Conservation (phyloP, 345 rosid species). For the Moringa oleifera region DNA sequence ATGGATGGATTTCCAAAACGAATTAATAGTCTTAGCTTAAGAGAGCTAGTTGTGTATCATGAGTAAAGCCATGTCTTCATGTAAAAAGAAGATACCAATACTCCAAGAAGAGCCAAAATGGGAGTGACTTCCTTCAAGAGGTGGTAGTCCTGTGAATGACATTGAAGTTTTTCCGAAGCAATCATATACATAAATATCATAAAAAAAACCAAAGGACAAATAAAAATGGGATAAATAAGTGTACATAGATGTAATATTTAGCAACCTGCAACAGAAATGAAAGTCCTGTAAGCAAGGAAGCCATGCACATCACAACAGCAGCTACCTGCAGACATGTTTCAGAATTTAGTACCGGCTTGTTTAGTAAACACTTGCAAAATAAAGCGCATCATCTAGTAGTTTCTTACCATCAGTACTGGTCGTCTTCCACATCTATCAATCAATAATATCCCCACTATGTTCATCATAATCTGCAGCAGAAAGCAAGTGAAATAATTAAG, state of each 20-base stretch:
- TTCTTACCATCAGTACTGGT: conserved; percentile 29
- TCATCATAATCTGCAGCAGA: conserved; percentile 16
- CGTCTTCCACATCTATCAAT: conserved; percentile 26
- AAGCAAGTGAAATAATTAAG: too few species aligned
- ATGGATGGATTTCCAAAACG: background rate
- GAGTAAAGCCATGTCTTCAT: too few species aligned
- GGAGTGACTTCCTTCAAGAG: background rate
- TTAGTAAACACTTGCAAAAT: too few species aligned
- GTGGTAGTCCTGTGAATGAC: conserved; percentile 4
- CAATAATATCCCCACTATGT: conserved; percentile 7
- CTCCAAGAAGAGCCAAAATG: conserved; percentile 3
- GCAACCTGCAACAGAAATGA: conserved; percentile 32
- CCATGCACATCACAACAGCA: conserved; percentile 17
- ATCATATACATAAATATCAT: background rate
- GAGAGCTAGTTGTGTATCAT: too few species aligned
- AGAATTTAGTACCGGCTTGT: background rate
- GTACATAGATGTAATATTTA: background rate
- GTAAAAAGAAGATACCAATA: conserved; percentile 1
- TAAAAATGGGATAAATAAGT: background rate
- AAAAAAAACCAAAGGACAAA: too few species aligned
- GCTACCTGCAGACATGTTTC: conserved; percentile 15
- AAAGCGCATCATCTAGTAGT: background rate
- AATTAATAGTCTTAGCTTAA: background rate
- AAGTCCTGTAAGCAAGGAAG: conserved; percentile 20
- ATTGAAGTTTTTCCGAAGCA: background rate